phyloP scores from a whole-genome alignment of 192 early-diverging fungal genomes.

The Backusella macrospora region DNA sequence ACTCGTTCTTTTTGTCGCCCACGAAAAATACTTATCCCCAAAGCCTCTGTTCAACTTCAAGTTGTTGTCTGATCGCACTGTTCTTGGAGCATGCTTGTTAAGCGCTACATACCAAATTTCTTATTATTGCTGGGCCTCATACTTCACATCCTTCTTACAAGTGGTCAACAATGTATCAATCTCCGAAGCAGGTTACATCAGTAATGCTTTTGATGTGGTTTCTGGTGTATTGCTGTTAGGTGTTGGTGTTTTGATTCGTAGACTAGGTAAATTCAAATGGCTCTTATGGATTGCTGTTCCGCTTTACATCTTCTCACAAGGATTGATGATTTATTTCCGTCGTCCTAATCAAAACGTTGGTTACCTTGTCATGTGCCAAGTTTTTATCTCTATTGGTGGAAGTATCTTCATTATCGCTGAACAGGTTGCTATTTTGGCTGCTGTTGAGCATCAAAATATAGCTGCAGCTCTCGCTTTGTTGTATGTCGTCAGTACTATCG shows the following conservation, averaged over 20 bases:
- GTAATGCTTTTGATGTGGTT: neutral
- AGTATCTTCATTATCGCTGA: conserved; percentile 16
- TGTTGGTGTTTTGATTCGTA: conserved; percentile 6
- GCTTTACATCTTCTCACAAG: conserved; percentile 3
- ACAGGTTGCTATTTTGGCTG: conserved; percentile 18
- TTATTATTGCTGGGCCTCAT: conserved; percentile 2
- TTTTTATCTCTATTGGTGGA: conserved; percentile 19
- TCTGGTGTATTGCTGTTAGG: neutral
- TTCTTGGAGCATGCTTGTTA: conserved; percentile 6
- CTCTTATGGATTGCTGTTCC: conserved; percentile 1
- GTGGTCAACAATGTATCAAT: neutral
- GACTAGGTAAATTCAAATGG: neutral
- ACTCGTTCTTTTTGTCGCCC: neutral
- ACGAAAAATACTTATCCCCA: neutral
- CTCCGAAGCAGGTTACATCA: neutral
- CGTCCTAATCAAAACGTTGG: neutral
- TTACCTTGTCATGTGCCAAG: conserved; percentile 12
- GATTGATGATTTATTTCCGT: conserved; percentile 7
- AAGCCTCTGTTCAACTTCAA: neutral
- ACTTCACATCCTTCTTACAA: conserved; percentile 6
- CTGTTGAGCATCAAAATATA: conserved; percentile 13
- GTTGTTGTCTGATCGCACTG: neutral
- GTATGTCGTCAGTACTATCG: conserved; percentile 7
- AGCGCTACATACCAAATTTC: neutral
- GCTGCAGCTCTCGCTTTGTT: conserved; percentile 11